Evolutionary conservation across 2,329 filamentous ascomycete genomes (phyloP), one percentile per base, ranked within the genome.

Genomic region (Samsoniella hepiali): DNA sequence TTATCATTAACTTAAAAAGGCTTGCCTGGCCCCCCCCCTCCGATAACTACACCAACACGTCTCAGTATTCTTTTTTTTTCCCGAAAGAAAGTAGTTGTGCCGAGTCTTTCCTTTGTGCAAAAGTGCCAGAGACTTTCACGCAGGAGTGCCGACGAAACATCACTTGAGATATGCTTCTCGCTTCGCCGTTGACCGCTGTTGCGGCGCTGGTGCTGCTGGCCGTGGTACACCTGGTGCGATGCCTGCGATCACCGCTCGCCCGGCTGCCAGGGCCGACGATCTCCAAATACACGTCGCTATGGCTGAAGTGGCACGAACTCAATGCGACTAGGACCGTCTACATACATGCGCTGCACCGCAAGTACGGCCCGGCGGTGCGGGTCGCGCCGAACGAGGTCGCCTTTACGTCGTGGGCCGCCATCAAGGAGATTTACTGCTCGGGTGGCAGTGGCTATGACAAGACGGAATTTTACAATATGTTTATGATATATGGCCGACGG

Each of bases 381-480:
- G 70, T 88, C 36, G 80, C 79, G 0, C 85, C 85, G 0, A 80
- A 81, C 65, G 85, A 89, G 72, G 81, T 86, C 3, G 83, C 83
- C 0, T 88, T 88, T 65, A 80, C 83, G 0, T 85, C 83, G 2
- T 73, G 77, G 9, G 76, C 79, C 9, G 86, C 82, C 0, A 73
- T 88, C 59, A 88, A 84, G 70, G 83, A 87, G 73, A 88, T 88
- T 53, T 89, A 89, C 72, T 80, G 81, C 67, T 83, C 82, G 0
- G 81, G 82, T 0, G 85, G 85, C 4, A 87, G 84, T 69, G 86
- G 85, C 31, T 88, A 84, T 69, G 84, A 88, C 69, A 88, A 88
- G 75, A 87, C 84, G 0, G 82, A 84, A 63, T 88, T 88, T 67
- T 89, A 89, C 68, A 75, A 85, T 65, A 72, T 88, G 22, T 88